Base-by-base conservation (phyloP, 495 filamentous ascomycete genomes). In the Aspergillus wentii region DNA sequence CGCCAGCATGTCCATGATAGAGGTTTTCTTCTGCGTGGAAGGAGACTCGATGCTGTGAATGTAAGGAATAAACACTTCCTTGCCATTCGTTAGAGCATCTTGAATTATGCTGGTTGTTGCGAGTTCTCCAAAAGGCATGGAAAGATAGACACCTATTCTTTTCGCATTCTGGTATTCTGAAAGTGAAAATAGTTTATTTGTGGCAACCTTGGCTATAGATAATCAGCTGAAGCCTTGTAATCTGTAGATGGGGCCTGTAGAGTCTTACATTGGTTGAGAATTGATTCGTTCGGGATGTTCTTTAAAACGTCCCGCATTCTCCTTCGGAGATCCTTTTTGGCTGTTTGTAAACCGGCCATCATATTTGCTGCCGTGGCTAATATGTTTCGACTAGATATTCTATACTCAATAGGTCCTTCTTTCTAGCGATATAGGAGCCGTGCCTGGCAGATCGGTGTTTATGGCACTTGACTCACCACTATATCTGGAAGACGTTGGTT, bases 1-100 rank as follows among this genome's bases (percentile, higher is more conserved):
- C 34, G 80, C 78, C 2, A 97, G 74, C 92, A 98, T 96, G 48
- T 96, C 88, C 89, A 98, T 97, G 14, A 86, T 69, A 16, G 77
- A 80, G 2, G 68, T 61, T 32, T 62, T 63, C 17, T 38, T 35
- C 13, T 78, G 79, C 8, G 48, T 54, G 8, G 43, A 36, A n/a
- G 46, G 29, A 5, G 57, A 54, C 17, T 75, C 66, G 11, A 75
- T 62, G 33, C 70, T 78, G 59, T 92, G 78, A 34, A 91, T 83
- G 53, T 92, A 94, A 8, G 92, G 92, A 19, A 98, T 82, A 59
- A 89, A 96, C 17, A 97, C 86, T 35, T 80, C 64, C 59, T 97
- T 97, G 25, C 86, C 86, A 8, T 68, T 62, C 16, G 63, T 55
- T 17, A 98, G 66, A 13, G 89, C 90, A 72, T 95, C 77, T 23